Evolutionary conservation across 345 rosid genomes (phyloP).

Genomic region (Heritiera littoralis): DNA sequence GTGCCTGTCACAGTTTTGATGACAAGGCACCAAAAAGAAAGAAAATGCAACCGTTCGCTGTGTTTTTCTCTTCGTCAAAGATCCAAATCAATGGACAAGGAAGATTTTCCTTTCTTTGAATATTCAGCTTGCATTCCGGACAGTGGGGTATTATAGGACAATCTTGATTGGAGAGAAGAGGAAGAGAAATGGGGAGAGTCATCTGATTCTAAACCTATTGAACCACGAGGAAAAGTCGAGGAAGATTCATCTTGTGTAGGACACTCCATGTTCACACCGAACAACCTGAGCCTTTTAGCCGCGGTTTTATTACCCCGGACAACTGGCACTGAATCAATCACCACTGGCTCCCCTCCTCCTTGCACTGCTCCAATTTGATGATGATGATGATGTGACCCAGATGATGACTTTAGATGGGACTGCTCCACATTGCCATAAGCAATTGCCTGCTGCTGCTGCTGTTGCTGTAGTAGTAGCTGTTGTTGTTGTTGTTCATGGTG

Average conservation of each 20-base stretch:
- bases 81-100: constrained; percentile 68
- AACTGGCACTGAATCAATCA: constrained; percentile 61
- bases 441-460: constrained; percentile 30
- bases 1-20: constrained; percentile 21
- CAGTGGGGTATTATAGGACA: not conserved
- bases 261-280: constrained; percentile 74
- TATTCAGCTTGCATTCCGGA: constrained; percentile 32
- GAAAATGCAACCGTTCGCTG: not conserved
- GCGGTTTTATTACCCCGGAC: constrained; percentile 29
- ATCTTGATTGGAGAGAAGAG: constrained; percentile 20
- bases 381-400: constrained; percentile 18
- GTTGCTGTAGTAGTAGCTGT: not conserved
- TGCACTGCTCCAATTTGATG: constrained; percentile 35
- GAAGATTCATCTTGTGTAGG: constrained; percentile 34
- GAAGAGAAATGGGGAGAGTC: constrained; percentile 30
- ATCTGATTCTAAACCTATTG: constrained; percentile 43
- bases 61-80: constrained; percentile 30
- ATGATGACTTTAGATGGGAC: constrained; percentile 46
- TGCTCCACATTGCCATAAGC: constrained; percentile 39
- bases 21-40: constrained; percentile 19
- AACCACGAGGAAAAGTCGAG: constrained; percentile 35
- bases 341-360: constrained; percentile 36
- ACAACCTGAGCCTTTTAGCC: constrained; percentile 57
- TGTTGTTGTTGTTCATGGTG: constrained; percentile 19
- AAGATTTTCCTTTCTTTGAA: constrained; percentile 65